These are phyloP conservation scores for Mycosarcoma maydis DNA, from an alignment of 1,284 basidiomycete species.

Conservation along the genomic window DNA sequence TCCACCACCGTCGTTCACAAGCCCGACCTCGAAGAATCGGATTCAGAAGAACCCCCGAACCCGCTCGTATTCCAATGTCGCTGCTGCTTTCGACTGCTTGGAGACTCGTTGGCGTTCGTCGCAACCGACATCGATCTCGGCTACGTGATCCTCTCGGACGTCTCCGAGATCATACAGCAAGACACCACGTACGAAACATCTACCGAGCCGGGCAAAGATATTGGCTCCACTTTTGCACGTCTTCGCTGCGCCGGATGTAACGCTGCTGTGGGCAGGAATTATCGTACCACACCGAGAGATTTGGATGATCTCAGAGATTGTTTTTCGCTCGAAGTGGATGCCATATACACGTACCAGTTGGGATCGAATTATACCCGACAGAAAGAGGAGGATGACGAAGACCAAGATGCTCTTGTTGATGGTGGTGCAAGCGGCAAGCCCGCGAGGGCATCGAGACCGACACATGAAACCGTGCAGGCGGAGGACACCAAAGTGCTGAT, in stretches of 20 bases:
- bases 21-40: not conserved
- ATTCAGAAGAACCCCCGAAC: conserved; percentile 10
- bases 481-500: conserved; percentile 5
- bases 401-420: no score
- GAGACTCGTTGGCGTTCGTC: conserved; percentile 47
- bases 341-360: conserved; percentile 27
- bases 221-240: conserved; percentile 37
- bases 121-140: conserved; percentile 44
- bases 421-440: not conserved
- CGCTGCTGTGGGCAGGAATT: conserved; percentile 35
- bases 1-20: not conserved
- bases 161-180: conserved; percentile 33
- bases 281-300: conserved; percentile 43
- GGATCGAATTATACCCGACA: conserved; percentile 24
- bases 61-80: conserved; percentile 53
- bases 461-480: not conserved
- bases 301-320: conserved; percentile 46
- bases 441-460: conserved; percentile 1
- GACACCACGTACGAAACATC: conserved; percentile 24
- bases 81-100: conserved; percentile 38
- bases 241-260: conserved; percentile 42
- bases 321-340: conserved; percentile 40
- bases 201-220: conserved; percentile 32
- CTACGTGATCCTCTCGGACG: conserved; percentile 47
- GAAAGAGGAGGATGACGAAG: conserved; percentile 5